Evolutionary conservation across 1,284 basidiomycete genomes (phyloP).

Genomic region (Tilletiaria anomala): DNA sequence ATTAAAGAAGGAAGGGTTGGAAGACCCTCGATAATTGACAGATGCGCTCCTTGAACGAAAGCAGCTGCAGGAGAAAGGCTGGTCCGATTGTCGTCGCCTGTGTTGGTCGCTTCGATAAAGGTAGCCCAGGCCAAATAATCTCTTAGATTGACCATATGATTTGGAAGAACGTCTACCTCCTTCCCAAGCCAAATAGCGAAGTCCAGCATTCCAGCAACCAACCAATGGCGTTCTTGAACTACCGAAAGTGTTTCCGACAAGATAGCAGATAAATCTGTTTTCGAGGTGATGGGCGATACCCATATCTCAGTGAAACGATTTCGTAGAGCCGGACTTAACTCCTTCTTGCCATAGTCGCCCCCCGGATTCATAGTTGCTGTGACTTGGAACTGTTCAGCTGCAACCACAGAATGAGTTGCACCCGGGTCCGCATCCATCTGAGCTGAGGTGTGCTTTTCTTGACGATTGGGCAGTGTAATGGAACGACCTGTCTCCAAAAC

Average conservation of each 20-base stretch:
- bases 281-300: conserved; percentile 75
- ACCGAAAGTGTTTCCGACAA: conserved; percentile 45
- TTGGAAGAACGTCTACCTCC: conserved; percentile 49
- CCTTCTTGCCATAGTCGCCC: conserved; percentile 98
- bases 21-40: conserved; percentile 41
- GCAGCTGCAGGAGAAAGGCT: conserved; percentile 19
- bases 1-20: conserved; percentile 33
- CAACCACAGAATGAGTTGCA: conserved; percentile 13
- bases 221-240: not conserved
- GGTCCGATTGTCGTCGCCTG: conserved; percentile 37
- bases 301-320: conserved; percentile 99
- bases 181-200: conserved; percentile 68
- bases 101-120: conserved; percentile 57
- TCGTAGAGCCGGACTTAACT: conserved; percentile 85
- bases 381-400: conserved; percentile 56
- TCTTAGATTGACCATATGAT: conserved; percentile 48
- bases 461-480: conserved; percentile 83
- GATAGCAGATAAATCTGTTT: conserved; percentile 65
- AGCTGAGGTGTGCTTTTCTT: conserved; percentile 44
- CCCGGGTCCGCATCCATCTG: conserved; percentile 7
- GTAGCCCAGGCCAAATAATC: conserved; percentile 76
- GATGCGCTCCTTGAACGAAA: conserved; percentile 41
- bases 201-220: conserved; percentile 45
- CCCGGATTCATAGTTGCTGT: conserved; percentile 99
- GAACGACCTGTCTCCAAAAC: conserved; percentile 81